Conservation (phyloP, 176 grass and related monocot genomes). For the Lolium rigidum region DNA sequence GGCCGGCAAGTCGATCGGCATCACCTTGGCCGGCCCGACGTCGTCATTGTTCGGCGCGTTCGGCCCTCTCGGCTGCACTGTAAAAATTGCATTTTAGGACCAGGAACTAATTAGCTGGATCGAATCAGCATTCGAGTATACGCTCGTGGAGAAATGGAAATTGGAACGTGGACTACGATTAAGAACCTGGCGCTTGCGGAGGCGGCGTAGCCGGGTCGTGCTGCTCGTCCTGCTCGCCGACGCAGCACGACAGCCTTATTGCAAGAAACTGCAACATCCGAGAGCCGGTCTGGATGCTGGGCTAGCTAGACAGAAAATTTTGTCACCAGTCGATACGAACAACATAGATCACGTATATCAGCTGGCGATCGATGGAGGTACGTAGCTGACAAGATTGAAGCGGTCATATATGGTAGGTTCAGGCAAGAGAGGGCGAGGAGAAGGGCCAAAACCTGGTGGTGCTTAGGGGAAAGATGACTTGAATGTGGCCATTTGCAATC, state of each 20-base stretch:
- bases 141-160: neutral
- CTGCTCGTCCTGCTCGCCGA: constrained; percentile 40
- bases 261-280: neutral
- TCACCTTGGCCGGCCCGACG: constrained; percentile 54
- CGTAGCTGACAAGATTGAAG: neutral
- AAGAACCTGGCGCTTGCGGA: constrained; percentile 44
- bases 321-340: neutral
- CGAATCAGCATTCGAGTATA: too few relatives aligned
- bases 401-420: neutral
- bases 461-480: neutral
- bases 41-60: constrained; percentile 55
- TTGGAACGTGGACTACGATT: too few relatives aligned
- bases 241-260: constrained; percentile 56
- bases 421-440: too few relatives aligned
- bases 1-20: constrained; percentile 75
- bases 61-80: constrained; percentile 62
- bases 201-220: constrained; percentile 31
- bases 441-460: neutral
- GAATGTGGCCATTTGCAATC: too few relatives aligned
- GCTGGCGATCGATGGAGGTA: neutral
- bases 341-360: neutral
- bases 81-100: too few relatives aligned
- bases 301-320: neutral
- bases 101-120: too few relatives aligned
- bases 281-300: neutral